Evolutionary conservation across 371 early-diverging fungal species (phyloP).

Genomic region (Syncephalastrum monosporum): DNA sequence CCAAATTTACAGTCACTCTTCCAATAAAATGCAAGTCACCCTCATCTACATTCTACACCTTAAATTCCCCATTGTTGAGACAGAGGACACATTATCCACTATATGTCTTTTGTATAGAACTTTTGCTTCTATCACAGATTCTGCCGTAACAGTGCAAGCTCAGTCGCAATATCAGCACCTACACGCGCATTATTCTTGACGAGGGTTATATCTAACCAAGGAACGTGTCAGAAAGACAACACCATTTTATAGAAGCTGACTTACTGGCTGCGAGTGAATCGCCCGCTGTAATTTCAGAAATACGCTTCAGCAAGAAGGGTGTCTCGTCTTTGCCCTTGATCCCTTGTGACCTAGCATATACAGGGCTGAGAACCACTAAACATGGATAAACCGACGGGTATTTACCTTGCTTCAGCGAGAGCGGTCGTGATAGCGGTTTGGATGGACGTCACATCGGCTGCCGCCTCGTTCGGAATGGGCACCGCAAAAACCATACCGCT

Average conservation of each 20-base stretch:
- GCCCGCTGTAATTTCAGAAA: constrained; percentile 80
- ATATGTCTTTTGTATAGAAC: too few relatives aligned
- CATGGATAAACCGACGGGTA: neutral
- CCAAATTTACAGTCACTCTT: too few relatives aligned
- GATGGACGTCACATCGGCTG: constrained; percentile 60
- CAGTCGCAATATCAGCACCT: constrained; percentile 75
- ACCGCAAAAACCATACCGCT: constrained; percentile 89
- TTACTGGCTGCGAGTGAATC: constrained; percentile 80
- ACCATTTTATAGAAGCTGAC: constrained; percentile 10
- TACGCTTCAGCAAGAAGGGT: constrained; percentile 83
- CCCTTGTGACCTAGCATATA: constrained; percentile 37
- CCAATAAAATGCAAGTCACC: too few relatives aligned
- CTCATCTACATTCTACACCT: too few relatives aligned
- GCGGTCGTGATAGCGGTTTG: constrained; percentile 73
- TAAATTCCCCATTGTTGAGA: too few relatives aligned
- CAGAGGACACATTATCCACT: too few relatives aligned
- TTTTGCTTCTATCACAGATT: too few relatives aligned
- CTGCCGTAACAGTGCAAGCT: constrained; percentile 15
- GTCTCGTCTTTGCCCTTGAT: constrained; percentile 87
- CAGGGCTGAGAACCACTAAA: neutral
- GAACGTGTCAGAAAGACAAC: neutral
- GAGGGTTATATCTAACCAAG: constrained; percentile 72
- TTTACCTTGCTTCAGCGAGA: constrained; percentile 62
- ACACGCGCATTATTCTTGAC: constrained; percentile 89
- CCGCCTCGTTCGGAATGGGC: constrained; percentile 80